Conservation (phyloP, 2,329 filamentous ascomycete species). For the Ceratocystiopsis sp. region DNA sequence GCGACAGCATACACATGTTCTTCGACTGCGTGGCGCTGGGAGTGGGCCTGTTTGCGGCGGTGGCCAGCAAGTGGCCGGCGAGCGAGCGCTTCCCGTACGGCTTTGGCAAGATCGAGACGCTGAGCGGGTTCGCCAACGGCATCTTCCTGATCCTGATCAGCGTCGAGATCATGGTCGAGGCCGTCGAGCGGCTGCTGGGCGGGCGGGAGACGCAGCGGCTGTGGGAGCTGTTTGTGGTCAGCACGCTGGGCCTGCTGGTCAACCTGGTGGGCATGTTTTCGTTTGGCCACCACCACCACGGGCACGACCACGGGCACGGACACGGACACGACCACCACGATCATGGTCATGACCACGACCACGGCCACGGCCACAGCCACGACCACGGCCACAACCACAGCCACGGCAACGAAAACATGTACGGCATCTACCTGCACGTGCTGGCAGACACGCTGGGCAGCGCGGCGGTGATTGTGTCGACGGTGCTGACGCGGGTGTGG, state of each 20-base stretch:
- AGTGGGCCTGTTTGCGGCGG: conserved; percentile 78
- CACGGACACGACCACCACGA: conserved; percentile 14
- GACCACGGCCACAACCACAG: conserved; percentile 21
- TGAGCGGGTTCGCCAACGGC: conserved; percentile 92
- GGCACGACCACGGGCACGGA: conserved; percentile 27
- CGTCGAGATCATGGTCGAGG: conserved; percentile 90
- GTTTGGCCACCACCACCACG: conserved; percentile 54
- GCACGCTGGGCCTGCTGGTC: conserved; percentile 67
- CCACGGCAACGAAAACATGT: conserved; percentile 79
- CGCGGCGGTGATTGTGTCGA: conserved; percentile 85
- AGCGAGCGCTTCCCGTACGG: conserved; percentile 84
- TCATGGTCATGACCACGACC: conserved; percentile 11
- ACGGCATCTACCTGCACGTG: conserved; percentile 91
- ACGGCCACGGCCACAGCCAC: conserved; percentile 18
- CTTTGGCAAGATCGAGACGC: conserved; percentile 88
- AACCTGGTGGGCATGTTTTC: conserved; percentile 86
- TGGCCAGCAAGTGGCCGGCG: conserved; percentile 93
- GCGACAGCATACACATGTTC: conserved; percentile 98
- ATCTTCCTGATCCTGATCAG: conserved; percentile 90
- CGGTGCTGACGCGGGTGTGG: conserved; percentile 68
- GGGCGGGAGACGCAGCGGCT: conserved; percentile 72
- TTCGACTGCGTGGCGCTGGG: conserved; percentile 90
- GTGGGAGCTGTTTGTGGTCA: conserved; percentile 76
- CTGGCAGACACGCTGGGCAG: conserved; percentile 89
- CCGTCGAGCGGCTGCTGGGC: conserved; percentile 70